Conservation (phyloP, 1,284 basidiomycete genomes). For the Microbotryomycetes sp. region DNA sequence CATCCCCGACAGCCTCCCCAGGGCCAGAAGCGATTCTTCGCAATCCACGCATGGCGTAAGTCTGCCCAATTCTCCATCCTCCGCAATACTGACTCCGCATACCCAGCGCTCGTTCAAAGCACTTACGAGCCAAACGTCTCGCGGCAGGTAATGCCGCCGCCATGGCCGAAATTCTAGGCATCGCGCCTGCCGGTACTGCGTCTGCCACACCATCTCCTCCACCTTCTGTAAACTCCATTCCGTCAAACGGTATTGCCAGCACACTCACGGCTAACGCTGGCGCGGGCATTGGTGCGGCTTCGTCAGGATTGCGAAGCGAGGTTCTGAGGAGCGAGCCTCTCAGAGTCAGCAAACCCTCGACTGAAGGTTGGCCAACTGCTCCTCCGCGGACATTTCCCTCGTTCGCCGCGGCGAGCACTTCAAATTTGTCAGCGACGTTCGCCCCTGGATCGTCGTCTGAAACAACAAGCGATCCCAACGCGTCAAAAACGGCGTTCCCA, state of each 20-base stretch:
- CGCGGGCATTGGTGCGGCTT: background rate
- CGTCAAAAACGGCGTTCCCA: slow-evolving; percentile 3
- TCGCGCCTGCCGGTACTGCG: slow-evolving; percentile 24
- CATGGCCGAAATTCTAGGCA: slow-evolving; percentile 36
- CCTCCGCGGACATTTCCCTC: slow-evolving; percentile 9
- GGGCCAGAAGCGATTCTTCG: slow-evolving; percentile 10
- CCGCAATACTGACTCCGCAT: background rate
- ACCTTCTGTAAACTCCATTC: background rate
- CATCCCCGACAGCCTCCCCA: slow-evolving; percentile 2
- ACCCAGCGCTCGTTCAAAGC: slow-evolving; percentile 29
- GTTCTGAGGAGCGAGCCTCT: background rate
- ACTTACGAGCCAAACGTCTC: slow-evolving; percentile 32
- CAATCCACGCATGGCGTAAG: slow-evolving; percentile 35
- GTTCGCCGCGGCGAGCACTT: background rate
- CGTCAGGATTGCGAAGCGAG: background rate
- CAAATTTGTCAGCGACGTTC: background rate
- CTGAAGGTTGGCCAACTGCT: slow-evolving; percentile 16
- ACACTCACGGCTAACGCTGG: slow-evolving; percentile 3
- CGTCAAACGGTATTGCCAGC: background rate
- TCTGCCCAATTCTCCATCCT: background rate
- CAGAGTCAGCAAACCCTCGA: slow-evolving; percentile 12
- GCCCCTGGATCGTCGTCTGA: background rate
- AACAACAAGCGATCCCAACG: background rate
- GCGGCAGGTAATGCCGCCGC: slow-evolving; percentile 27
- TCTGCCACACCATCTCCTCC: background rate